Conservation (phyloP, 352 stramenopile species). For the Phytophthora fragariae region DNA sequence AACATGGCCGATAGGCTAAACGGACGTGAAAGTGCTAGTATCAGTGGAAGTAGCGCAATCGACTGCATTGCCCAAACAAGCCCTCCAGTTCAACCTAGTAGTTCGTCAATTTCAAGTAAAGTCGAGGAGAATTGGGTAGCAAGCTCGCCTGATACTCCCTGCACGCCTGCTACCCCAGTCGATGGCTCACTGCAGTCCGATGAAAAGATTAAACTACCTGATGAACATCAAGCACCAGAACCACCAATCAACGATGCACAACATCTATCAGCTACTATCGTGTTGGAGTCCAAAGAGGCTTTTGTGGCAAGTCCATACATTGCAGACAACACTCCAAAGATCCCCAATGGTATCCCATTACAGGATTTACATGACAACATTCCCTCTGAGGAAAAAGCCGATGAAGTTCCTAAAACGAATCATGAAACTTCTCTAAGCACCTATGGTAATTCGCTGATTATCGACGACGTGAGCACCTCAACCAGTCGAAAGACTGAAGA, state of each 20-base stretch:
- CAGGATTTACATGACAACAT: slow-evolving; percentile 1
- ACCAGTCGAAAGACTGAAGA: background rate
- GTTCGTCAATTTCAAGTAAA: slow-evolving; percentile 10
- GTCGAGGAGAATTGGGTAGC: slow-evolving; percentile 25
- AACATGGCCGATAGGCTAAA: background rate
- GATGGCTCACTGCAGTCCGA: background rate
- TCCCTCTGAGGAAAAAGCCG: background rate
- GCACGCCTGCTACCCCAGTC: background rate
- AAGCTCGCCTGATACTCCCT: slow-evolving; percentile 1
- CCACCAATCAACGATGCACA: background rate
- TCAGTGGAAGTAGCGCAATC: background rate
- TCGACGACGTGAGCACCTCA: background rate
- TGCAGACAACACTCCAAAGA: background rate
- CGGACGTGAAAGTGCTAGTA: background rate
- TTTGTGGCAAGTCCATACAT: background rate
- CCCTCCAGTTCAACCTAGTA: background rate
- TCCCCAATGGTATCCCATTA: background rate
- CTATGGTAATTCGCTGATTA: background rate
- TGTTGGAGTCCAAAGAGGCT: background rate
- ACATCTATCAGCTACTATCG: slow-evolving; percentile 4
- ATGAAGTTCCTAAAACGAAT: background rate
- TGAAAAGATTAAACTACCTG: slow-evolving; percentile 1
- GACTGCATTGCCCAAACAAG: background rate
- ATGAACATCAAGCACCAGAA: slow-evolving; percentile 14
- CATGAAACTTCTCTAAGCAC: background rate